Percentiles rank a stretch among this genome's conserved stretches.
These are phyloP conservation scores for Aureobasidium sp. DNA, from an alignment of 2,329 filamentous ascomycete species.

Conservation along the genomic window DNA sequence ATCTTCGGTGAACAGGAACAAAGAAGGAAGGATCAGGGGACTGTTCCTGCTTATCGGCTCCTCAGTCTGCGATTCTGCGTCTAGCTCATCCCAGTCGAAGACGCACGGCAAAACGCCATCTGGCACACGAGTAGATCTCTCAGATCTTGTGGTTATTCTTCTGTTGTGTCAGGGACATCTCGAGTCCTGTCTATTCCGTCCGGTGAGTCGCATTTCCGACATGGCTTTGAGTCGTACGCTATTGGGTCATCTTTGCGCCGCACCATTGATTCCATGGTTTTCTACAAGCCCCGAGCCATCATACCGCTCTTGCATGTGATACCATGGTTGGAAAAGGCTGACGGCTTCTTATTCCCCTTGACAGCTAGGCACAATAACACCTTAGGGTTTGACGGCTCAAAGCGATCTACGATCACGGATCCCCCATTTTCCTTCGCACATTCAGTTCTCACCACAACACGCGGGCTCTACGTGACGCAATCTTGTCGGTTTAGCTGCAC, in stretches of 20 bases:
- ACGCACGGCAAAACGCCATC: not conserved
- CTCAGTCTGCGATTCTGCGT: conserved; percentile 13
- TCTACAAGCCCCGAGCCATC: not conserved
- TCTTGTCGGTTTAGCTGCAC: conserved; percentile 3
- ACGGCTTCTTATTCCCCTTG: not conserved
- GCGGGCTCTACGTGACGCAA: conserved; percentile 4
- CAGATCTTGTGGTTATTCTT: not conserved
- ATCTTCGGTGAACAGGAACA: conserved; percentile 5
- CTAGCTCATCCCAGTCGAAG: conserved; percentile 8
- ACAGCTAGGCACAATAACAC: not conserved
- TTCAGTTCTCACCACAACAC: not conserved
- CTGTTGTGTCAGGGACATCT: conserved; percentile 6
- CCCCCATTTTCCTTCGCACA: conserved; percentile 4
- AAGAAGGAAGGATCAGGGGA: conserved; percentile 1
- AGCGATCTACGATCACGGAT: conserved; percentile 3
- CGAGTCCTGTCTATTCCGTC: not conserved
- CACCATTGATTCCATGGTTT: not conserved
- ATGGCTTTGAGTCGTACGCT: not conserved
- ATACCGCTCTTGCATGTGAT: not conserved
- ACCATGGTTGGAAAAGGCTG: not conserved
- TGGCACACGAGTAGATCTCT: not conserved
- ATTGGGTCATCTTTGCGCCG: not conserved
- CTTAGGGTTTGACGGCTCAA: conserved; percentile 2
- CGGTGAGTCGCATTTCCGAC: conserved; percentile 6
- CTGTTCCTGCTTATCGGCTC: conserved; percentile 14